These are phyloP conservation scores for Backusella macrospora DNA, from an alignment of 192 early-diverging fungal species.

Conservation along the genomic window DNA sequence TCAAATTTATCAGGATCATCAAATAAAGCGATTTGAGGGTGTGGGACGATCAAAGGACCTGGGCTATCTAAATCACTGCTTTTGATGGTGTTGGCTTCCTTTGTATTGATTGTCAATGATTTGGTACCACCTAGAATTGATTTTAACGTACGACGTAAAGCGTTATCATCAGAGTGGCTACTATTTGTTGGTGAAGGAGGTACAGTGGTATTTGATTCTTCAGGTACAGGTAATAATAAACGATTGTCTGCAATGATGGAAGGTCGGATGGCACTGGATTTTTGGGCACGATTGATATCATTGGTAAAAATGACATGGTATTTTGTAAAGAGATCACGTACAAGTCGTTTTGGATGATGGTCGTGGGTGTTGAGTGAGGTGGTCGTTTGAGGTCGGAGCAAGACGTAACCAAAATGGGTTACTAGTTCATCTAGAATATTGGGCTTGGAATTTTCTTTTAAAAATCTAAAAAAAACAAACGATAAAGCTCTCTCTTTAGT, in stretches of 20 bases:
- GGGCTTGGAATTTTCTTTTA: conserved; percentile 28
- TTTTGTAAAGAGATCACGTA: conserved; percentile 48
- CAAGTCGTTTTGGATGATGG: conserved; percentile 47
- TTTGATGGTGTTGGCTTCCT: background rate
- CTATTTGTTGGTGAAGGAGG: background rate
- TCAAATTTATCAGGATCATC: conserved; percentile 13
- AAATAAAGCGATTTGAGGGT: background rate
- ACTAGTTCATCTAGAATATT: conserved; percentile 36
- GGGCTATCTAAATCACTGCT: background rate
- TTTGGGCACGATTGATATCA: conserved; percentile 18
- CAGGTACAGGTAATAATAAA: background rate
- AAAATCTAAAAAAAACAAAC: background rate
- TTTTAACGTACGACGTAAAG: background rate
- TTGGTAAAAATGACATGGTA: conserved; percentile 44
- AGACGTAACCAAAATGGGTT: conserved; percentile 44
- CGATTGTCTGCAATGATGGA: background rate
- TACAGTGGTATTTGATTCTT: background rate
- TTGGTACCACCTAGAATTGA: background rate
- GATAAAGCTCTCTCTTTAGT: background rate
- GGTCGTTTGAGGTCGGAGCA: conserved; percentile 49
- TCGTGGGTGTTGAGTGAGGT: conserved; percentile 46
- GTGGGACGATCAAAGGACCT: background rate
- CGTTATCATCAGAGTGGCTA: background rate
- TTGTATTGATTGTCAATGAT: background rate
- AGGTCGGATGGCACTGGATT: background rate